These are phyloP conservation scores for Neolentinus lepideus DNA, from an alignment of 1,284 basidiomycete species.

Conservation along the genomic window DNA sequence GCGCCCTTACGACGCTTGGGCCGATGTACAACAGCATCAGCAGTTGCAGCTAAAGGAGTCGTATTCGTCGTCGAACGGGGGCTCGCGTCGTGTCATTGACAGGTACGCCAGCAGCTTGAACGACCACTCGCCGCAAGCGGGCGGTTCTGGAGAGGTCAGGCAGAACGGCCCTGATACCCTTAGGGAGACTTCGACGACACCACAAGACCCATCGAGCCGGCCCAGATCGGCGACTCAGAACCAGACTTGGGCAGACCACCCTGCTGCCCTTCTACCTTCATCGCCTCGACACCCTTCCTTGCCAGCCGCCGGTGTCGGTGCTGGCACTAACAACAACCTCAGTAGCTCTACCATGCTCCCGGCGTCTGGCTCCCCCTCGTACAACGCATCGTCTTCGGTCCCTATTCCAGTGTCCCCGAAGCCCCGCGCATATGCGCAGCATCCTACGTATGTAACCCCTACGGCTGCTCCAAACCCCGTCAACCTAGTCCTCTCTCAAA, in stretches of 20 bases:
- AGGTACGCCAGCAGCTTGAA: slow-evolving; percentile 42
- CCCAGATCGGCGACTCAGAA: not conserved
- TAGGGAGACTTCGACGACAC: not conserved
- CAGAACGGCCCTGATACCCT: not conserved
- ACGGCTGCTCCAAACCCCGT: slow-evolving; percentile 44
- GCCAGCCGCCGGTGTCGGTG: slow-evolving; percentile 30
- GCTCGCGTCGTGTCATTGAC: slow-evolving; percentile 36
- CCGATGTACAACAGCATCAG: not conserved
- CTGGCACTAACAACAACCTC: slow-evolving; percentile 24
- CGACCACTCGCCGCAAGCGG: slow-evolving; percentile 19
- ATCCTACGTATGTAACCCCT: slow-evolving; percentile 69
- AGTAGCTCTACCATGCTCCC: slow-evolving; percentile 33
- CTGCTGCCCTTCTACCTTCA: slow-evolving; percentile 26
- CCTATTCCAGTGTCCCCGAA: slow-evolving; percentile 52
- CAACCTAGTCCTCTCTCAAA: slow-evolving; percentile 40
- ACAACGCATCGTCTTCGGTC: slow-evolving; percentile 29
- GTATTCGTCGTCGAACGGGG: slow-evolving; percentile 31
- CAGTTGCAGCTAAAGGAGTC: slow-evolving; percentile 15
- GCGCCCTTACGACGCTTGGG: not conserved
- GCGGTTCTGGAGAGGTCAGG: not conserved
- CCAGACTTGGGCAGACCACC: slow-evolving; percentile 13
- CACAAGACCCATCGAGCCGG: not conserved
- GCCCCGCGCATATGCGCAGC: slow-evolving; percentile 62
- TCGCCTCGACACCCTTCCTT: slow-evolving; percentile 38
- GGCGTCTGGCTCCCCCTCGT: slow-evolving; percentile 50